These are phyloP conservation scores for Dionaea muscipula DNA, from an alignment of 179 eudicot genomes.

Conservation along the genomic window DNA sequence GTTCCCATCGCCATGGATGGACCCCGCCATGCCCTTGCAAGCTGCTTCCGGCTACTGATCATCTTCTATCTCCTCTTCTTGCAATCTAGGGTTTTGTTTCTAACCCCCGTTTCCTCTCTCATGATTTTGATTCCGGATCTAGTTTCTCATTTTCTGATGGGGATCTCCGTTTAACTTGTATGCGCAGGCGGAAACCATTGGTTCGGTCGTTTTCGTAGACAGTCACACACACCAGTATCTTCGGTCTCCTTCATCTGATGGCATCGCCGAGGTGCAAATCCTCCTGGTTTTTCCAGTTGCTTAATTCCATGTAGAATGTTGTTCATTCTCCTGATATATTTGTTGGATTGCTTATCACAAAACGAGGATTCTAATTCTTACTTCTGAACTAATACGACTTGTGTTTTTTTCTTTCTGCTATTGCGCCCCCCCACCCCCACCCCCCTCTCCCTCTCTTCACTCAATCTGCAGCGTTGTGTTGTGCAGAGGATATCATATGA, in stretches of 20 bases:
- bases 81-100: slow-evolving; percentile 27
- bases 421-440: no score
- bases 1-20: slow-evolving; percentile 22
- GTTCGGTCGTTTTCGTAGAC: slow-evolving; percentile 60
- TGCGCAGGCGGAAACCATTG: slow-evolving; percentile 28
- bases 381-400: neutral
- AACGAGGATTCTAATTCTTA: neutral
- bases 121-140: neutral
- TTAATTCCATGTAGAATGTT: no score
- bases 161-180: slow-evolving; percentile 1
- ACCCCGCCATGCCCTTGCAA: slow-evolving; percentile 7
- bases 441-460: no score
- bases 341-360: no score
- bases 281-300: no score
- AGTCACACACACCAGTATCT: slow-evolving; percentile 35
- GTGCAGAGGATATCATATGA: neutral
- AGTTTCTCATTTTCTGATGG: neutral
- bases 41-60: slow-evolving; percentile 10
- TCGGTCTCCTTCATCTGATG: slow-evolving; percentile 23
- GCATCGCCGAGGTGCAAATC: no score
- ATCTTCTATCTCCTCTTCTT: slow-evolving; percentile 18
- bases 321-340: no score
- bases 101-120: neutral
- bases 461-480: neutral
- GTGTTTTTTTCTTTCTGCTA: no score